These are phyloP conservation scores for Wickerhamiella bombiphila DNA, from an alignment of 805 yeast genomes.

Conservation along the genomic window DNA sequence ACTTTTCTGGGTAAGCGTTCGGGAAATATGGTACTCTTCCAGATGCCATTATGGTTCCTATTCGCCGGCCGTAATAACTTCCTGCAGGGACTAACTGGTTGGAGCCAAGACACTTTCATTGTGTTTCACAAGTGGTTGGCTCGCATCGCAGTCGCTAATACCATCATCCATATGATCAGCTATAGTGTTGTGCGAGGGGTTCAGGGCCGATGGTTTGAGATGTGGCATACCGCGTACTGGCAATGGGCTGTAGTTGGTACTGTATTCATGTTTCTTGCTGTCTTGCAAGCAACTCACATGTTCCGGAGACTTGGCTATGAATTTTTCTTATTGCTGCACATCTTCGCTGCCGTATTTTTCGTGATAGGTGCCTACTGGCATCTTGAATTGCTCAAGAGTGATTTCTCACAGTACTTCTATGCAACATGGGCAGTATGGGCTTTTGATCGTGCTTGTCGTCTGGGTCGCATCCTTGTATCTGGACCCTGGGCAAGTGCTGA, in stretches of 20 bases:
- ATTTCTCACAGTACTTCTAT: conserved; percentile 33
- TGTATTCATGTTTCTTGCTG: conserved; percentile 17
- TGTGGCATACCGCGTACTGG: conserved; percentile 7
- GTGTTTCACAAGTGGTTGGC: conserved; percentile 33
- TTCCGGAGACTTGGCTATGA: conserved; percentile 45
- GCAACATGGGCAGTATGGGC: conserved; percentile 54
- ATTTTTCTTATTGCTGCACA: conserved; percentile 39
- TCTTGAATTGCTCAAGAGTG: conserved; percentile 28
- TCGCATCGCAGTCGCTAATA: conserved; percentile 12
- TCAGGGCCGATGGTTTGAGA: conserved; percentile 3
- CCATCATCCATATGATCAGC: conserved; percentile 16
- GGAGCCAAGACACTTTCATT: conserved; percentile 42
- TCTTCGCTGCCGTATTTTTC: conserved; percentile 38
- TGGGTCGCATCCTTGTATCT: conserved; percentile 30
- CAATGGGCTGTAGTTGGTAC: conserved; percentile 25
- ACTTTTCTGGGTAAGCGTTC: conserved; percentile 2
- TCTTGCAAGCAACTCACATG: conserved; percentile 33
- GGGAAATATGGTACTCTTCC: conserved; percentile 4
- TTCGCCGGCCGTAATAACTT: conserved; percentile 60
- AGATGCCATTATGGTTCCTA: conserved; percentile 16
- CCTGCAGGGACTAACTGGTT: conserved; percentile 42
- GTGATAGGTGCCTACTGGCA: conserved; percentile 47
- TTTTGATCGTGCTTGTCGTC: conserved; percentile 46
- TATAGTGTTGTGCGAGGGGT: conserved; percentile 8
- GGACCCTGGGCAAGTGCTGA: conserved; percentile 4